Conservation (phyloP, 441 rosid species). For the Macaranga tanarius region DNA sequence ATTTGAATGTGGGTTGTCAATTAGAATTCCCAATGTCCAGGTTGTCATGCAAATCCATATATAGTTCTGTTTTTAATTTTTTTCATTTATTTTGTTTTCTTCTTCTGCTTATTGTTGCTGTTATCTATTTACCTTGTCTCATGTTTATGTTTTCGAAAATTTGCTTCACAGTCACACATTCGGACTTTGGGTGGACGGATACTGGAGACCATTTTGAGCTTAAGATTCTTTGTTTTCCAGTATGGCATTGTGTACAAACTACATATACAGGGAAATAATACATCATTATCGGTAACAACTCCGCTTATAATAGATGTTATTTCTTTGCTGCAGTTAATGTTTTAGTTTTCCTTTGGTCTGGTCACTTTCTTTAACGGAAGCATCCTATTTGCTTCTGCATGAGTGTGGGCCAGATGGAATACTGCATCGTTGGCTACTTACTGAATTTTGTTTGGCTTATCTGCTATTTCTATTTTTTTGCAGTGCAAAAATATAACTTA, state of each 20-base stretch:
- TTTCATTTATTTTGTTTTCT: not conserved
- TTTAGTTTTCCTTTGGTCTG: not conserved
- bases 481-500: not conserved
- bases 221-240: conserved; percentile 92
- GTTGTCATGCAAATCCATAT: not conserved
- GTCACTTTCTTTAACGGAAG: not conserved
- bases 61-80: not conserved
- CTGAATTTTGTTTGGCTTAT: not conserved
- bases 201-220: conserved; percentile 79
- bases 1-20: not conserved
- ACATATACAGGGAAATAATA: conserved; percentile 49
- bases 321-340: not conserved
- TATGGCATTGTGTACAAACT: conserved; percentile 95
- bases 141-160: conserved; percentile 10
- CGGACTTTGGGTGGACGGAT: conserved; percentile 86
- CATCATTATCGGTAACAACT: conserved; percentile 65
- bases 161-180: conserved; percentile 68
- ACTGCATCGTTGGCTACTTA: not conserved
- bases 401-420: not conserved
- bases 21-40: not conserved
- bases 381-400: not conserved
- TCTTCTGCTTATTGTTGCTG: conserved; percentile 9
- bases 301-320: conserved; percentile 12
- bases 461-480: not conserved
- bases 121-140: conserved; percentile 2